Evolutionary conservation across 1,284 basidiomycete genomes (phyloP), one percentile per base, ranked within the genome.

Genomic region (Cutaneotrichosporon dermatis): DNA sequence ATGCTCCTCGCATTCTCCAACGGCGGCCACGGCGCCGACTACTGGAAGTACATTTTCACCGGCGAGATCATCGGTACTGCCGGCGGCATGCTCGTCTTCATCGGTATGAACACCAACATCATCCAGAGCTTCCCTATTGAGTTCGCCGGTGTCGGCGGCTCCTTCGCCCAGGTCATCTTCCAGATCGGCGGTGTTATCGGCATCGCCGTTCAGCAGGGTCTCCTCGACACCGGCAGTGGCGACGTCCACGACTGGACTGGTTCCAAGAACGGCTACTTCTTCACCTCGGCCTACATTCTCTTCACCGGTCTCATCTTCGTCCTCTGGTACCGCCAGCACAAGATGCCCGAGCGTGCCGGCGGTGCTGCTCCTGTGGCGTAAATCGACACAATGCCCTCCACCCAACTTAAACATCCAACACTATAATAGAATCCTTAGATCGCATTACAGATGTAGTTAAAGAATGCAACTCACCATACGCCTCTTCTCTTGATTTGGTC

Each of bases 141-240:
- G 55, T 74, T 67, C 44, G 73, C 73, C 0, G 73, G 71, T 39
- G 64, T 74, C 42, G 74, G 70, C 9, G 72, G 73, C 13, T 69
- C 69, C 3, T 73, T 73, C 49, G 69, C 70, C 43, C 66, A 76
- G 40, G 69, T 77, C 67, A 67, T 76, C 64, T 77, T 76, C 71
- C 75, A 77, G 56, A 58, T 77, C 39, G 73, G 73, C 41, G 73
- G 72, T 40, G 73, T 77, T 36, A 68, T 75, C 48, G 75, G 74
- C 55, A 74, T 77, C 58, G 69, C 73, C 11, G 60, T 77, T 50
- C 75, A 77, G 57, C 59, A 69, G 34, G 75, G 72, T 12, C 66
- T 77, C 10, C 55, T 60, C n/a, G 15, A 49, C 33, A 70, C 72
- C 4, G 74, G 73, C 15, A 55, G 66, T 49, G 68, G 66, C 34